Conservation (phyloP, 2,329 filamentous ascomycete species). For the Ophidiomyces ophidiicola region DNA sequence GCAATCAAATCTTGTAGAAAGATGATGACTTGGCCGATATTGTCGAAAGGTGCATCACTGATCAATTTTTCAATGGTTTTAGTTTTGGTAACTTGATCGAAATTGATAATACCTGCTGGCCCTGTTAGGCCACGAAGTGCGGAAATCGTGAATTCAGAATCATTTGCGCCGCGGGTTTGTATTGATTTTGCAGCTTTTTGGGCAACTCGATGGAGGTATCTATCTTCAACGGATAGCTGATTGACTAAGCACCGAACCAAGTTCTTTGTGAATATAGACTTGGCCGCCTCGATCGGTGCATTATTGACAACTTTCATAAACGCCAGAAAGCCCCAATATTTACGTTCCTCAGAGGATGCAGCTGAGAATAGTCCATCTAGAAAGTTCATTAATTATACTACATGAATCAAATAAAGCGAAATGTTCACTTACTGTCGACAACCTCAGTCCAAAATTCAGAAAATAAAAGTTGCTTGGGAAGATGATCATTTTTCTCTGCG, state of each 20-base stretch:
- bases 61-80: constrained; percentile 71
- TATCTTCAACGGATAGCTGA: constrained; percentile 63
- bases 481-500: constrained; percentile 23
- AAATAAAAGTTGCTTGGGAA: constrained; percentile 39
- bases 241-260: constrained; percentile 72
- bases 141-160: constrained; percentile 47
- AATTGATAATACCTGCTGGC: constrained; percentile 59
- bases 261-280: constrained; percentile 66
- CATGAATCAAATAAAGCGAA: background rate
- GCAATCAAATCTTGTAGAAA: constrained; percentile 38
- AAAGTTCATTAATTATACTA: too few relatives aligned
- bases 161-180: constrained; percentile 49
- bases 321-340: constrained; percentile 81
- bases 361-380: constrained; percentile 76
- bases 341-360: constrained; percentile 72
- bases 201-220: constrained; percentile 69
- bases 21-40: constrained; percentile 43
- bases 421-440: constrained; percentile 60
- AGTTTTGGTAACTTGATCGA: constrained; percentile 74
- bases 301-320: constrained; percentile 61
- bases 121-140: constrained; percentile 58
- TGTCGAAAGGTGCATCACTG: constrained; percentile 43
- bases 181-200: constrained; percentile 62
- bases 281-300: constrained; percentile 39
- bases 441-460: constrained; percentile 72